These are phyloP conservation scores for Macrophomina phaseolina DNA, from an alignment of 2,329 filamentous ascomycete genomes.

Conservation along the genomic window DNA sequence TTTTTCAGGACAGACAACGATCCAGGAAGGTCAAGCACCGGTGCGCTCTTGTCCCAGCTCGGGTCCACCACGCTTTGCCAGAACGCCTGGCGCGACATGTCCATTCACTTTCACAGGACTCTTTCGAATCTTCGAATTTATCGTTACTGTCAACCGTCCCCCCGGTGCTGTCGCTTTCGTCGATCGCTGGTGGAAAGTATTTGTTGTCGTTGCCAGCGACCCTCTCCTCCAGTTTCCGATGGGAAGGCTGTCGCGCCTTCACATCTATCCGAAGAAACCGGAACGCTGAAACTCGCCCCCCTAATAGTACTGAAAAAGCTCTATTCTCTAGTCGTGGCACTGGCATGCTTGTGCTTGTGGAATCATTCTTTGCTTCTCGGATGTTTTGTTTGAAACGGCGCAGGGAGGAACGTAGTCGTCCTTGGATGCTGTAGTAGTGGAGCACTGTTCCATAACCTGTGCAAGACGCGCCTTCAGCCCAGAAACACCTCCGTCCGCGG, in stretches of 20 bases:
- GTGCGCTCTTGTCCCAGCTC: too few relatives aligned
- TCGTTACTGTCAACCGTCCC: not conserved
- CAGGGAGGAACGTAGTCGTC: not conserved
- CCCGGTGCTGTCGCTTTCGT: constrained; percentile 1
- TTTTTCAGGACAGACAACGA: too few relatives aligned
- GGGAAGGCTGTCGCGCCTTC: not conserved
- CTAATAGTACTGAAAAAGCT: not conserved
- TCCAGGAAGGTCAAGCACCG: too few relatives aligned
- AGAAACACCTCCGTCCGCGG: too few relatives aligned
- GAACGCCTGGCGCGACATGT: constrained; percentile 25
- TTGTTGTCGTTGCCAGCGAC: not conserved
- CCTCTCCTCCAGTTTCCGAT: not conserved
- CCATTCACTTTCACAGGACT: not conserved
- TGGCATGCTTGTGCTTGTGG: too few relatives aligned
- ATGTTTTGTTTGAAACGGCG: not conserved
- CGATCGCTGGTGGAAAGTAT: not conserved
- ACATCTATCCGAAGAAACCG: not conserved
- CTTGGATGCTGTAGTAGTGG: not conserved
- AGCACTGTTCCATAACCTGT: not conserved
- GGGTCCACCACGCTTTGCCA: constrained; percentile 38
- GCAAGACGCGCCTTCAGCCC: not conserved
- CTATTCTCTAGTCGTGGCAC: too few relatives aligned
- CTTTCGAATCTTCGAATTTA: not conserved
- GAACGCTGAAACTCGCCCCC: rapidly evolving
- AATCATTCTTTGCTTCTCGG: not conserved